Conservation (phyloP, 495 filamentous ascomycete species). For the Trichoderma asperelloides region DNA sequence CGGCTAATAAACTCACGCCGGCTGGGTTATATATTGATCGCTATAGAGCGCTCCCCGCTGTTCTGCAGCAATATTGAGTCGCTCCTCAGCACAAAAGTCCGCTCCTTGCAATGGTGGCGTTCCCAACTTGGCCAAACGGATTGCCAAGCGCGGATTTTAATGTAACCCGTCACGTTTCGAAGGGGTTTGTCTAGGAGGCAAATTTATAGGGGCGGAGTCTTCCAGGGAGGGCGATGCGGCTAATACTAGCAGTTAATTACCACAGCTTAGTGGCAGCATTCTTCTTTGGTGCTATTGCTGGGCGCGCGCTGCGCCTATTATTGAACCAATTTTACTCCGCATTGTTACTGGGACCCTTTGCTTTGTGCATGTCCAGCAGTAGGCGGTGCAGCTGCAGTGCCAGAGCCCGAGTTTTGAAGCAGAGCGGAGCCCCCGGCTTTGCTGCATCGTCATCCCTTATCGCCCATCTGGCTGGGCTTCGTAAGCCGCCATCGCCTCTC, state of each 20-base stretch:
- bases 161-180: not conserved
- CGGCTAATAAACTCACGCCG: too few species aligned
- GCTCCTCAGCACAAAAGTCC: too few species aligned
- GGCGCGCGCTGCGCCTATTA: not conserved
- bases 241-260: not conserved
- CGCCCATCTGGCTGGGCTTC: not conserved
- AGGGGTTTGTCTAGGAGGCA: not conserved
- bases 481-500: not conserved
- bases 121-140: not conserved
- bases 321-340: not conserved
- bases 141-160: not conserved
- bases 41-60: too few species aligned
- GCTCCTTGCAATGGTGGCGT: not conserved
- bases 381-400: not conserved
- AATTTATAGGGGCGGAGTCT: not conserved
- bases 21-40: too few species aligned
- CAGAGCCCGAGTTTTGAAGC: not conserved
- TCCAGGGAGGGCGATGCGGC: not conserved
- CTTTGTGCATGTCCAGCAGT: not conserved
- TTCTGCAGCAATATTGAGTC: too few species aligned
- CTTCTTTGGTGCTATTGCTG: not conserved
- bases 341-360: not conserved
- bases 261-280: not conserved
- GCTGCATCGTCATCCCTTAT: conserved; percentile 3
- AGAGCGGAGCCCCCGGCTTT: not conserved